Evolutionary conservation across 1,284 basidiomycete species (phyloP), one percentile per base, ranked within the genome.

Genomic region (Marasmius sp.): DNA sequence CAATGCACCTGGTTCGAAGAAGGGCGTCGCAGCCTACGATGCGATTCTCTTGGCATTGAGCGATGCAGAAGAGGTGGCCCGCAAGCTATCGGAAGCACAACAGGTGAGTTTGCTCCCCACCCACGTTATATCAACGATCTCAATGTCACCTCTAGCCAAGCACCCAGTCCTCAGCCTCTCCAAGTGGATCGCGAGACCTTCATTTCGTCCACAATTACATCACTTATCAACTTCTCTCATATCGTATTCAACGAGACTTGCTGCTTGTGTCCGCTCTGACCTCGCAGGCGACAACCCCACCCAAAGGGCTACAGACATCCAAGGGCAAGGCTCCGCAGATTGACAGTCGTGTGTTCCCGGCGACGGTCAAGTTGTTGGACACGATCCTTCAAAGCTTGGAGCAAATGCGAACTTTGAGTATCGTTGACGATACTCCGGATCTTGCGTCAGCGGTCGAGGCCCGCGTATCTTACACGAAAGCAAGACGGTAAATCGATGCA

Each of bases 371-470:
- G 75, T 79, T 96, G 1, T 85, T 94, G 55, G 94, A 96, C 73
- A 89, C 91, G 1, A 84, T 94, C 36, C 74, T 96, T 11, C 94
- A 96, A 75, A 91, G 88, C 69, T 79, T 96, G 49, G 85, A 85
- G 57, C 92, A 94, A 72, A 91, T 95, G 84, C 83, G 92, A 20
- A 85, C 85, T 9, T 79, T 97, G 58, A 91, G 88, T 56, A 85
- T 95, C 48, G 92, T 97, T 16, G 94, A 97, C 69, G 93, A 95
- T 71, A 93, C 87, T 68, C 88, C 93, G 0, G 92, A 93, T 65
- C 81, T 96, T 9, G 84, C 89, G 0, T 80, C 87, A 3, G 89
- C 87, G 5, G 85, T 94, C 1, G 93, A 97, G 59, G 89, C 86
- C 0, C 80, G 92, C 45, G 74, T 92, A 53, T 84, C 86, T 0